These are phyloP conservation scores for Trichosporon asahii DNA, from an alignment of 1,284 basidiomycete species.

Conservation along the genomic window DNA sequence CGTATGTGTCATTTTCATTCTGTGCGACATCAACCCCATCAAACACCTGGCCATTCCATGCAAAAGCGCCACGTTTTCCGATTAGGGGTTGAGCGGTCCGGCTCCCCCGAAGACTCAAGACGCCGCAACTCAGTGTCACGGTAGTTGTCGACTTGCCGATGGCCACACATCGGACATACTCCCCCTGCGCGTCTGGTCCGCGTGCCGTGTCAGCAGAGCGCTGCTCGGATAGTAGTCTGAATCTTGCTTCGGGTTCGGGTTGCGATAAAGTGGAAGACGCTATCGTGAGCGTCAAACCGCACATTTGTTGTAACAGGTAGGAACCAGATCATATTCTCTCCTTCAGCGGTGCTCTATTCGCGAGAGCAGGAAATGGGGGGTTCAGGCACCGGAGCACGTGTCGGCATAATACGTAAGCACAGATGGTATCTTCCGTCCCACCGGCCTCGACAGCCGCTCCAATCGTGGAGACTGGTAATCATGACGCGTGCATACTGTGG, in stretches of 20 bases:
- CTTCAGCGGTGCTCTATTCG: too few species aligned
- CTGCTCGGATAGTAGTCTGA: constrained; percentile 21
- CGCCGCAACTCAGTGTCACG: constrained; percentile 65
- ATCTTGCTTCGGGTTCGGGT: not conserved
- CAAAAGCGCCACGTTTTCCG: constrained; percentile 60
- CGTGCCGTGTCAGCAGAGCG: constrained; percentile 22
- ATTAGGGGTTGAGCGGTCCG: constrained; percentile 70
- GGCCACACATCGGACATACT: constrained; percentile 17
- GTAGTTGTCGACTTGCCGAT: constrained; percentile 19
- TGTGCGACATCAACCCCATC: constrained; percentile 63
- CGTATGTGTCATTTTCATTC: constrained; percentile 76
- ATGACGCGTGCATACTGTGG: too few species aligned
- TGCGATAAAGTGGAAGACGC: not conserved
- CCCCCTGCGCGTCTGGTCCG: constrained; percentile 37
- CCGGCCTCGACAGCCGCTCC: too few species aligned
- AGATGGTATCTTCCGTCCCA: too few species aligned
- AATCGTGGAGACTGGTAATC: too few species aligned
- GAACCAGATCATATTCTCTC: too few species aligned
- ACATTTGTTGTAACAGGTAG: too few species aligned
- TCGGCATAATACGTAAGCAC: not conserved
- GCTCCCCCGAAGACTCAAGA: constrained; percentile 71
- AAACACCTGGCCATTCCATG: constrained; percentile 91
- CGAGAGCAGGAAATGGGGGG: not conserved
- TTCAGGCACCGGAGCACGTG: not conserved
- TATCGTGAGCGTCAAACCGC: constrained; percentile 36